phyloP scores from a whole-genome alignment of 768 basidiomycete genomes.

The Trametes villosa region DNA sequence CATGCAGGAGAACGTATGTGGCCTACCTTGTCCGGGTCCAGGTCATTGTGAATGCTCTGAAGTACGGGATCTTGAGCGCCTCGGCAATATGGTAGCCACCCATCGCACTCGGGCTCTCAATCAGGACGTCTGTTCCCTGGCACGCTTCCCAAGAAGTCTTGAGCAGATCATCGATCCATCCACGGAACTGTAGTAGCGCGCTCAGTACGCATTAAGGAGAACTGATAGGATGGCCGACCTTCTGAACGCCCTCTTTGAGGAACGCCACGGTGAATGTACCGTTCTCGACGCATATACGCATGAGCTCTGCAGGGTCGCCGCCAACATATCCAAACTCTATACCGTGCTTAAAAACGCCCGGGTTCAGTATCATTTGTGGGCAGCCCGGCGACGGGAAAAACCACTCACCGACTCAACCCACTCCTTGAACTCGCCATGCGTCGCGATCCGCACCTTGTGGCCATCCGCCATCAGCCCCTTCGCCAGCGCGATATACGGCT shows the following conservation, averaged over 20 bases:
- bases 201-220: not conserved
- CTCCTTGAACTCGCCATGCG: constrained; percentile 91
- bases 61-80: constrained; percentile 91
- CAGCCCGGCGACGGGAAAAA: not conserved
- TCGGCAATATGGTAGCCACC: constrained; percentile 97
- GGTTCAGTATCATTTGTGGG: constrained; percentile 1
- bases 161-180: constrained; percentile 96
- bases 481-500: constrained; percentile 95
- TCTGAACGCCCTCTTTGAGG: constrained; percentile 85
- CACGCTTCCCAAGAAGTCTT: constrained; percentile 97
- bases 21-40: constrained; percentile 87
- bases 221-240: constrained; percentile 50
- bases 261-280: constrained; percentile 97
- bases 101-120: constrained; percentile 98
- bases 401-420: constrained; percentile 90
- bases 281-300: constrained; percentile 98
- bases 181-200: constrained; percentile 71
- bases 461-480: constrained; percentile 92
- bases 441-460: constrained; percentile 88
- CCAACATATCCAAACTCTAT: constrained; percentile 95
- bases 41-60: constrained; percentile 95
- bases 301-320: constrained; percentile 95
- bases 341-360: constrained; percentile 64
- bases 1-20: not conserved
- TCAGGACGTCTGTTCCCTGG: constrained; percentile 88